phyloP scores from a whole-genome alignment of 2,329 filamentous ascomycete genomes.

The Colletotrichum simmondsii region DNA sequence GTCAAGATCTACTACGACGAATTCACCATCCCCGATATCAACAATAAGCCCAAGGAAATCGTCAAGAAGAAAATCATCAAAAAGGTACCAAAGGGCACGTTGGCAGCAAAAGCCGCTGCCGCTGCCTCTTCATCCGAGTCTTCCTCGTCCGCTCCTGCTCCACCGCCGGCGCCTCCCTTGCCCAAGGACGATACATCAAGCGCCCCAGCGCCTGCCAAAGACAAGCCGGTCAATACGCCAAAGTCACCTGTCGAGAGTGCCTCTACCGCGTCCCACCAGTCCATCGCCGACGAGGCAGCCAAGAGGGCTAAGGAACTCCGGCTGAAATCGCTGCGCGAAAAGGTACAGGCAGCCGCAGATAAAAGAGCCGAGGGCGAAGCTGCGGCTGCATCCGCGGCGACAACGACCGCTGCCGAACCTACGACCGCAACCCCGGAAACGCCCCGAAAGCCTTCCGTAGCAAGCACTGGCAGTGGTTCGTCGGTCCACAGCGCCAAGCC shows the following conservation, averaged over 20 bases:
- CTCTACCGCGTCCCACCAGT: constrained; percentile 57
- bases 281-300: constrained; percentile 73
- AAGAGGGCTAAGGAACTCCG: constrained; percentile 71
- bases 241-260: constrained; percentile 37
- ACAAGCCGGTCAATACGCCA: constrained; percentile 41
- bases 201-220: constrained; percentile 7
- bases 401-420: neutral
- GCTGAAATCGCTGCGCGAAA: constrained; percentile 63
- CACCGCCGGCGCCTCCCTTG: constrained; percentile 44
- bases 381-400: constrained; percentile 8
- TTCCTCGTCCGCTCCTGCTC: constrained; percentile 40
- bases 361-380: constrained; percentile 31
- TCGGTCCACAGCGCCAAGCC: constrained; percentile 26
- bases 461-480: constrained; percentile 8
- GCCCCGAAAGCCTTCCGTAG: constrained; percentile 21
- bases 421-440: constrained; percentile 19
- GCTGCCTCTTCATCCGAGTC: constrained; percentile 20
- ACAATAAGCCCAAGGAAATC: constrained; percentile 60
- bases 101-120: constrained; percentile 7
- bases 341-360: constrained; percentile 50
- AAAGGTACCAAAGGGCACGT: constrained; percentile 31
- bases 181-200: constrained; percentile 31
- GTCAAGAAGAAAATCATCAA: constrained; percentile 39
- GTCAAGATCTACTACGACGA: constrained; percentile 77
- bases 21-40: constrained; percentile 66